phyloP scores from a whole-genome alignment of 768 basidiomycete genomes.

The Clitopilus passeckerianus region DNA sequence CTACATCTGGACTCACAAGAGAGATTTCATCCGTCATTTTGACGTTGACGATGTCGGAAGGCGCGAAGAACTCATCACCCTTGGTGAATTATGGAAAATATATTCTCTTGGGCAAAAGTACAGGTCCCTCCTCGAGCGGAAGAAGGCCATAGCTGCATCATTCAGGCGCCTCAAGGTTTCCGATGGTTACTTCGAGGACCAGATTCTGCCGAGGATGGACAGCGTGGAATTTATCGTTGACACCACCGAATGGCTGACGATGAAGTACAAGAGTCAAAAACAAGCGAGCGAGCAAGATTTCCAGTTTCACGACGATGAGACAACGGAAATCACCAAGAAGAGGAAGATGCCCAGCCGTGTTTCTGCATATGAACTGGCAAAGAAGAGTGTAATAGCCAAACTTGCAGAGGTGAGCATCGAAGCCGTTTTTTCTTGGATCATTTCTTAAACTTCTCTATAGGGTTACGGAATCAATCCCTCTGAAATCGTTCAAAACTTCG shows the following conservation, averaged over 20 bases:
- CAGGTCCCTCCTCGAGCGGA: slow-evolving; percentile 77
- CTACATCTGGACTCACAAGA: slow-evolving; percentile 90
- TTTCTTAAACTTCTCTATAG: slow-evolving; percentile 30
- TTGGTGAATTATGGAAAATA: slow-evolving; percentile 89
- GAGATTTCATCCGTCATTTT: slow-evolving; percentile 85
- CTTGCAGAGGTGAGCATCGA: slow-evolving; percentile 66
- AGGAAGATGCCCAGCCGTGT: slow-evolving; percentile 81
- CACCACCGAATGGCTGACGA: slow-evolving; percentile 82
- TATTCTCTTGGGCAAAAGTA: slow-evolving; percentile 87
- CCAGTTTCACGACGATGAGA: slow-evolving; percentile 70
- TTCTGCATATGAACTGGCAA: slow-evolving; percentile 80
- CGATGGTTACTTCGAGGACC: slow-evolving; percentile 74
- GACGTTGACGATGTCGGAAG: slow-evolving; percentile 59
- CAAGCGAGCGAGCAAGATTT: slow-evolving; percentile 50
- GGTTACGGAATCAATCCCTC: slow-evolving; percentile 81
- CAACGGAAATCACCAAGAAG: slow-evolving; percentile 47
- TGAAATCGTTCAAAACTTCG: slow-evolving; percentile 82
- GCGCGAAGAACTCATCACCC: slow-evolving; percentile 67
- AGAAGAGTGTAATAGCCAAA: slow-evolving; percentile 70
- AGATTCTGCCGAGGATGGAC: slow-evolving; percentile 63
- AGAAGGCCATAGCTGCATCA: slow-evolving; percentile 51
- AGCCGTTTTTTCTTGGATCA: neutral
- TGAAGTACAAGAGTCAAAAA: slow-evolving; percentile 79
- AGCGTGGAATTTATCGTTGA: slow-evolving; percentile 89
- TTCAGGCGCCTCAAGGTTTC: slow-evolving; percentile 65